A percentile compares a stretch with the other conserved stretches of the same genome.
These are phyloP conservation scores for Russula sp. DNA, from an alignment of 768 basidiomycete genomes.

Conservation along the genomic window DNA sequence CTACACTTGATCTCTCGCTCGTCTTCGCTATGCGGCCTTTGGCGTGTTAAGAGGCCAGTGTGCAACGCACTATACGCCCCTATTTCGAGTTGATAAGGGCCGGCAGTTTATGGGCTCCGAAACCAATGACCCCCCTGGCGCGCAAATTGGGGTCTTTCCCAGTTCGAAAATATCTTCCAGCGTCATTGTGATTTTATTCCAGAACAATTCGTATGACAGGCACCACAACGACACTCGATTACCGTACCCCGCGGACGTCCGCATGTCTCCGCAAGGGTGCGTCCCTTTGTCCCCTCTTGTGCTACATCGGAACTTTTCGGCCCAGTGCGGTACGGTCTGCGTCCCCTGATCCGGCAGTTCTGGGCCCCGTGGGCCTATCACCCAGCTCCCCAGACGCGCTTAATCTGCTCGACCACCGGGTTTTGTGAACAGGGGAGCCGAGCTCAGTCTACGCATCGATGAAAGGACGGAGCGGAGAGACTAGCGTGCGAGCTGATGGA, in stretches of 20 bases:
- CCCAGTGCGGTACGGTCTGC: background rate
- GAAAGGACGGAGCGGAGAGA: background rate
- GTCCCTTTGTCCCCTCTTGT: slow-evolving; percentile 1
- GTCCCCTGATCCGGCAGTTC: background rate
- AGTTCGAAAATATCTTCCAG: background rate
- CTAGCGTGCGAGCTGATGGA: background rate
- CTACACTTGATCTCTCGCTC: background rate
- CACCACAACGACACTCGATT: background rate
- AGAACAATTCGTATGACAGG: background rate
- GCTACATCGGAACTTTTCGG: slow-evolving; percentile 3
- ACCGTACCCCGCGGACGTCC: background rate
- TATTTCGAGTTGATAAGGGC: background rate
- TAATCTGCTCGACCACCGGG: background rate
- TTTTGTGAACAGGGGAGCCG: background rate
- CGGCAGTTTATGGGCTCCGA: background rate
- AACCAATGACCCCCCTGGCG: background rate
- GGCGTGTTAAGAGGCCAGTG: background rate
- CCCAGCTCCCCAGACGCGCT: background rate
- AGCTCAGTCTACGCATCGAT: background rate
- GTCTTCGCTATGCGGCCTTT: background rate
- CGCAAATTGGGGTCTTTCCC: background rate
- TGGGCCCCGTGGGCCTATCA: background rate
- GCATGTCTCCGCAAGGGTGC: background rate
- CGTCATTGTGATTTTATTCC: background rate
- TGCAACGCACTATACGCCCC: background rate